Evolutionary conservation across 1,284 basidiomycete species (phyloP).

Genomic region (Puccinia novopanici): DNA sequence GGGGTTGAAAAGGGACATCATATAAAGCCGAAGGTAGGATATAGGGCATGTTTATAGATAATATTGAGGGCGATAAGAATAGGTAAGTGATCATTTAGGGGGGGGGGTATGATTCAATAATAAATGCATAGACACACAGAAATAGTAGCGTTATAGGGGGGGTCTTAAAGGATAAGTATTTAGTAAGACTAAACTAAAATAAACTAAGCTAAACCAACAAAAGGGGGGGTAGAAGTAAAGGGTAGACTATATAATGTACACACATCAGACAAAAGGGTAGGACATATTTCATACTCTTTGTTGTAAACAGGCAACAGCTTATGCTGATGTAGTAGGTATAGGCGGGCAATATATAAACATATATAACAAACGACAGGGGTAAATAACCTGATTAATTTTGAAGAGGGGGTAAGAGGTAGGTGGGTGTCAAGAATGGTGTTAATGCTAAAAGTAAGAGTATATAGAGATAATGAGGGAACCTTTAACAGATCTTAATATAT

Average conservation of each 20-base stretch:
- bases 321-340: too few relatives aligned
- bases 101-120: not conserved
- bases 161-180: not conserved
- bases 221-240: not conserved
- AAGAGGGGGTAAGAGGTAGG: conserved; percentile 1
- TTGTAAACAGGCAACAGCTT: too few relatives aligned
- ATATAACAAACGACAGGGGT: conserved; percentile 3
- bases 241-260: too few relatives aligned
- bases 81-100: not conserved
- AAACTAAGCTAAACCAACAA: conserved; percentile 19
- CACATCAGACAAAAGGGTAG: not conserved
- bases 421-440: not conserved
- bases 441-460: not conserved
- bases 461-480: not conserved
- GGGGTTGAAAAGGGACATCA: not conserved
- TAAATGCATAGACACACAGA: conserved; percentile 6
- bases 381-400: conserved; percentile 4
- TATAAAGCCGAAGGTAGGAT: conserved; percentile 4
- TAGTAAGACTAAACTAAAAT: too few relatives aligned
- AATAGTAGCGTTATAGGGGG: conserved; percentile 3
- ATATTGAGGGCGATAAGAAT: conserved; percentile 14
- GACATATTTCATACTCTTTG: conserved; percentile 5
- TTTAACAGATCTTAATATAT: conserved; percentile 1
- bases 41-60: conserved; percentile 5
- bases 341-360: too few relatives aligned